These are phyloP conservation scores for Rhododendron molle DNA, from an alignment of 148 eudicot genomes.

Conservation along the genomic window DNA sequence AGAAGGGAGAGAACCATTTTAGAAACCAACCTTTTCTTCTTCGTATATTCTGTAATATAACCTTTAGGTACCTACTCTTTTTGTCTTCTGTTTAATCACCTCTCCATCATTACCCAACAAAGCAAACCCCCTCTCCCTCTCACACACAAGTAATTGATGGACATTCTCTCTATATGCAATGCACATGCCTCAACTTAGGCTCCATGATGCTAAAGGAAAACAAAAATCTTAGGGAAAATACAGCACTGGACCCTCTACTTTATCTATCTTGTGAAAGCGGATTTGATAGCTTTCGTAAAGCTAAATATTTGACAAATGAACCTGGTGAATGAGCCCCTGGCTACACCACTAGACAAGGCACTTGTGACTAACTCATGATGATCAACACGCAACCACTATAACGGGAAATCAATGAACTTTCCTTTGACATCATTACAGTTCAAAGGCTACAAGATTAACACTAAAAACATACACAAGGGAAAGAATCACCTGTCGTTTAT, in stretches of 20 bases:
- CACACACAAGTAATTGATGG: neutral
- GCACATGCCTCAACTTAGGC: neutral
- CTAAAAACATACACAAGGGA: neutral
- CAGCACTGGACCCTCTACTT: neutral
- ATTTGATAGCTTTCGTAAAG: no score
- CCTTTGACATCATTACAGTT: neutral
- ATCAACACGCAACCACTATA: neutral
- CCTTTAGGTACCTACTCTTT: no score
- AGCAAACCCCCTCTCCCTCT: no score
- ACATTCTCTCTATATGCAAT: neutral
- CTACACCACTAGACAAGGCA: neutral
- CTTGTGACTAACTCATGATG: neutral
- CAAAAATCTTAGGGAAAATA: neutral
- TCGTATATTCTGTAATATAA: no score
- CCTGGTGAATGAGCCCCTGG: neutral
- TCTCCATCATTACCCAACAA: no score
- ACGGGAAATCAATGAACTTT: neutral
- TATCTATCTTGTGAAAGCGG: neutral
- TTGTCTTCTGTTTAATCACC: no score
- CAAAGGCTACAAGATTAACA: neutral
- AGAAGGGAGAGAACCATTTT: no score
- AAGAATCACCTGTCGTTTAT: constrained; percentile 53
- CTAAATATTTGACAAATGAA: neutral
- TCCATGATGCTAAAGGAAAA: neutral
- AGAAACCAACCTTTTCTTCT: no score